Base-by-base conservation (phyloP, 2,329 filamentous ascomycete genomes). In the Calonectria pseudoreteaudii region DNA sequence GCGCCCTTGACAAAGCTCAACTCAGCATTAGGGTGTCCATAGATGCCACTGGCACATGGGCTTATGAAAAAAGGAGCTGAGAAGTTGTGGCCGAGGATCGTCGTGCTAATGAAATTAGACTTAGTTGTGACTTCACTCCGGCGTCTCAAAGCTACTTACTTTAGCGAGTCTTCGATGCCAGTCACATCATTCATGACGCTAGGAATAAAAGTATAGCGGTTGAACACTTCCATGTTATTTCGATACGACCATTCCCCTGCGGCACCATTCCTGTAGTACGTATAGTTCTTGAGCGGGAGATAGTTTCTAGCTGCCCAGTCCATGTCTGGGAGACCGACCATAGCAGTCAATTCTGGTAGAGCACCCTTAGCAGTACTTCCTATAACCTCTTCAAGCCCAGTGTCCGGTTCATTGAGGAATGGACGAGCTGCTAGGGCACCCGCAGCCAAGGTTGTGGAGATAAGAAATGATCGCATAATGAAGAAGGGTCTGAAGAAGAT, bases 221-320 rank as follows among this genome's bases (percentile, higher is more conserved):
- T 81, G 80, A 85, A 90, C 30, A 87, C 85, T 79, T 90, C 89
- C 10, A 90, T 83, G 80, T 90, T 90, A 80, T 89, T 89, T 68
- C 88, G 84, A 80, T 90, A 90, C 0, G 84, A 86, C 85, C 86
- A 90, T 80, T 90, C 88, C 67, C 87, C 88, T 6, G 84, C 88
- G 16, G 87, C 88, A 14, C 87, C 88, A 74, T 88, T 89, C 10
- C 64, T 47, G 30, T 68, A 47, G 53, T 68, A 90, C 6, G 87
- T 88, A 80, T 89, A 90, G 74, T 87, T 84, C 13, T 79, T 79
- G 8, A 75, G 73, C 67, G 86, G 85, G 76, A 90, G 83, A 76
- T 85, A 84, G 62, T 86, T 84, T 52, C 87, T 84, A 18, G 88
- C 88, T 1, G 86, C 86, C 80, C 84, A 89, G 34, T 90, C 87